Conservation (phyloP, 129 eudicot species). For the Lonicera japonica region DNA sequence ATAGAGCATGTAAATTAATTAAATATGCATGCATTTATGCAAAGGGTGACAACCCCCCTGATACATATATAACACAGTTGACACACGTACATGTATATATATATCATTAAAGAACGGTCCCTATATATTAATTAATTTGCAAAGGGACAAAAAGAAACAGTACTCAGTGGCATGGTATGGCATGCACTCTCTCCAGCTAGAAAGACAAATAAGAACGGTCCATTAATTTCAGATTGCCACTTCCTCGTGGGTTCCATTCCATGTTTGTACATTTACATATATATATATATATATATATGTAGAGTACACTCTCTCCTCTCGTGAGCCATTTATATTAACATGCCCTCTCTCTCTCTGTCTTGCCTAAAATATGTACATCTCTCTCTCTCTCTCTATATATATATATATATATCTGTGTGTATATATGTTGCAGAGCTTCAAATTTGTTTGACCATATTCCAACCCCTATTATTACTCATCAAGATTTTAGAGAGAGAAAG, state of each 20-base stretch:
- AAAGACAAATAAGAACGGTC: conserved; percentile 17
- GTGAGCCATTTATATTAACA: conserved; percentile 23
- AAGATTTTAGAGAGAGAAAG: too few relatives aligned
- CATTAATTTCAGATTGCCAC: conserved; percentile 24
- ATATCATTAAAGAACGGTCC: background rate
- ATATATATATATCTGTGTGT: too few relatives aligned
- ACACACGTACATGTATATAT: background rate
- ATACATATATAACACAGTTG: too few relatives aligned
- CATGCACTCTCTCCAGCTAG: background rate
- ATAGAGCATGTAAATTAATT: too few relatives aligned
- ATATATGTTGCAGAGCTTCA: conserved; percentile 18
- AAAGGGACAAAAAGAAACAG: too few relatives aligned
- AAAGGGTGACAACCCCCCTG: too few relatives aligned
- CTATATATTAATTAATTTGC: too few relatives aligned
- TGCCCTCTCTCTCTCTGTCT: background rate
- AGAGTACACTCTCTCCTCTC: conserved; percentile 13
- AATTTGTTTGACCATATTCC: conserved; percentile 20
- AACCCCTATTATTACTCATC: too few relatives aligned
- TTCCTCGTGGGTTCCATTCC: conserved; percentile 29
- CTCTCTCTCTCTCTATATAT: too few relatives aligned
- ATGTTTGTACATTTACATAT: too few relatives aligned
- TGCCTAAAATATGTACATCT: background rate
- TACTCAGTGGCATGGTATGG: too few relatives aligned
- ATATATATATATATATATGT: background rate
- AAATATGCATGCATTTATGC: too few relatives aligned